These are phyloP conservation scores for Clarireedia sp. DNA, from an alignment of 2,329 filamentous ascomycete genomes.

Conservation along the genomic window DNA sequence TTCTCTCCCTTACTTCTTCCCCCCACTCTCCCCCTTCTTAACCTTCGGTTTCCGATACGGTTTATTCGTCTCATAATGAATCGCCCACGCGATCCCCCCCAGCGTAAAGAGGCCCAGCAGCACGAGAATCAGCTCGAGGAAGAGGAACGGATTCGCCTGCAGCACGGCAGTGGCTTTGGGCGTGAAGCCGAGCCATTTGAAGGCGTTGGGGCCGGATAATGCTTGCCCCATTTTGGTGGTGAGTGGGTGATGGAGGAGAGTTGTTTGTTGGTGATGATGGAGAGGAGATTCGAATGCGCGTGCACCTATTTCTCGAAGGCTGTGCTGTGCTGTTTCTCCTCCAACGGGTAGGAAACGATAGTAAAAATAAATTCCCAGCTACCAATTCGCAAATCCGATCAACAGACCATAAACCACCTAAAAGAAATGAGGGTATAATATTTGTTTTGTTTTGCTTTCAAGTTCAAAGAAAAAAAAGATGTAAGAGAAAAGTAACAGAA, in stretches of 20 bases:
- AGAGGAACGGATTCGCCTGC: conserved; percentile 21
- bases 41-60: conserved; percentile 27
- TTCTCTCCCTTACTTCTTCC: neutral
- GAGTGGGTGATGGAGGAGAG: neutral
- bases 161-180: conserved; percentile 27
- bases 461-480: no score
- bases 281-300: no score
- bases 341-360: no score
- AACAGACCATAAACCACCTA: no score
- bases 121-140: conserved; percentile 22
- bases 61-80: conserved; percentile 26
- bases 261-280: neutral
- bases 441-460: no score
- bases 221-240: conserved; percentile 23
- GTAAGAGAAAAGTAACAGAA: neutral
- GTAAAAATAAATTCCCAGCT: no score
- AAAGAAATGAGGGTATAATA: no score
- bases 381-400: no score
- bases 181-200: conserved; percentile 29
- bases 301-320: no score
- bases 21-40: conserved; percentile 15
- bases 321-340: no score
- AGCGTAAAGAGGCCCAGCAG: conserved; percentile 14
- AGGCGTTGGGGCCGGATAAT: conserved; percentile 29
- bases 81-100: conserved; percentile 21